Evolutionary conservation across 371 early-diverging fungal genomes (phyloP).

Genomic region (Enterospora canceri): DNA sequence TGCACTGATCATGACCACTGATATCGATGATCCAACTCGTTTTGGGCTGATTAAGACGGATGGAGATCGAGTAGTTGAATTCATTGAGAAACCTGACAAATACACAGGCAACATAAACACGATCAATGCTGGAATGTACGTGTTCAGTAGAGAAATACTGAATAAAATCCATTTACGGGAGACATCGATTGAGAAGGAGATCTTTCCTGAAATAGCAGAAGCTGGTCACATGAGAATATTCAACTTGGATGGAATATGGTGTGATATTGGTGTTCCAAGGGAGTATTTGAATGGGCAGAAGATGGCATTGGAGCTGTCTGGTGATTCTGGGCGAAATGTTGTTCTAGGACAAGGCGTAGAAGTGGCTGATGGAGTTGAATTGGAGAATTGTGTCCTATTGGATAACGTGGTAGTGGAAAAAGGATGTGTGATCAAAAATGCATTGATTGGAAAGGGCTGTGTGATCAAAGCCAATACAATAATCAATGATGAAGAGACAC

Average conservation of each 20-base stretch:
- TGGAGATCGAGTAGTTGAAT: slow-evolving; percentile 64
- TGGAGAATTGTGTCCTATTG: slow-evolving; percentile 73
- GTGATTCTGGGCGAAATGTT: slow-evolving; percentile 78
- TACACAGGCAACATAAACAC: slow-evolving; percentile 59
- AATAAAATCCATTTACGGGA: slow-evolving; percentile 67
- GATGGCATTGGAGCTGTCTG: not conserved
- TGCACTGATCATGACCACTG: slow-evolving; percentile 64
- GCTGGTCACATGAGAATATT: slow-evolving; percentile 71
- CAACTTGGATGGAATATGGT: slow-evolving; percentile 91
- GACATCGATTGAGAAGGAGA: slow-evolving; percentile 69
- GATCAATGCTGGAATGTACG: slow-evolving; percentile 97
- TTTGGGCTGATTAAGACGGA: slow-evolving; percentile 79
- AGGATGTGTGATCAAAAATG: slow-evolving; percentile 70
- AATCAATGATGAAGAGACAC: slow-evolving; percentile 1
- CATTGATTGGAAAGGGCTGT: slow-evolving; percentile 88
- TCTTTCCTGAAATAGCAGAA: slow-evolving; percentile 79
- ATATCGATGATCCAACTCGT: slow-evolving; percentile 87
- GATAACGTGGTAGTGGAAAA: slow-evolving; percentile 72
- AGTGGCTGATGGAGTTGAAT: slow-evolving; percentile 60
- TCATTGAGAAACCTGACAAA: slow-evolving; percentile 92
- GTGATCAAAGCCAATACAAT: slow-evolving; percentile 18
- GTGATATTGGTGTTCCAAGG: slow-evolving; percentile 96
- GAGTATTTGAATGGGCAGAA: slow-evolving; percentile 84
- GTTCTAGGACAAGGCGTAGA: slow-evolving; percentile 71
- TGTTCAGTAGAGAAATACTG: slow-evolving; percentile 75